Percentiles rank a stretch among this genome's conserved stretches.
Evolutionary conservation across 169 alveolate species (phyloP).

Genomic region (Cryptosporidium ryanae): DNA sequence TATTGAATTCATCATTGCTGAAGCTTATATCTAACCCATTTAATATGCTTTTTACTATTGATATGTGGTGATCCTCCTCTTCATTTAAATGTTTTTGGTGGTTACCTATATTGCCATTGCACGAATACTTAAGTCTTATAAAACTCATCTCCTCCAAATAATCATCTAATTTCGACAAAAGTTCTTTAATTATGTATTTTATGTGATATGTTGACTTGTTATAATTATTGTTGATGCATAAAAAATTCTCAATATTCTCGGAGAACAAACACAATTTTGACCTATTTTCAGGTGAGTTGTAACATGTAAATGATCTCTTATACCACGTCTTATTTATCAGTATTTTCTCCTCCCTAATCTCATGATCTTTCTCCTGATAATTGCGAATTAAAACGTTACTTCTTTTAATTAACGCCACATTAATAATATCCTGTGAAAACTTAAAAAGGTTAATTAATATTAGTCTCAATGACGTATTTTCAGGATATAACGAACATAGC

Average conservation of each 20-base stretch:
- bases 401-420: not conserved
- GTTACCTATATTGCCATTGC: not conserved
- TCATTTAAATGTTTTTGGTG: not conserved
- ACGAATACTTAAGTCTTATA: conserved; percentile 4
- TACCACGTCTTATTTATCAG: too few relatives aligned
- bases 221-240: not conserved
- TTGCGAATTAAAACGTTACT: not conserved
- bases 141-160: conserved; percentile 17
- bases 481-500: conserved; percentile 28
- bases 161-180: conserved; percentile 4
- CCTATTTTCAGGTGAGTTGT: too few relatives aligned
- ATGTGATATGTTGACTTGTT: not conserved
- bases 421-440: conserved; percentile 25
- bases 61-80: conserved; percentile 2
- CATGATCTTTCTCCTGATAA: too few relatives aligned
- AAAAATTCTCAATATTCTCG: not conserved
- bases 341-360: too few relatives aligned
- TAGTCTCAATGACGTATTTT: conserved; percentile 27
- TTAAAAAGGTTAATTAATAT: conserved; percentile 6
- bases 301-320: too few relatives aligned
- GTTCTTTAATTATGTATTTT: conserved; percentile 16
- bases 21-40: conserved; percentile 2
- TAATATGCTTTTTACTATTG: conserved; percentile 13
- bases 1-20: not conserved
- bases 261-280: not conserved